Evolutionary conservation across 23 red algal species (phyloP), one percentile per base, ranked within the genome.

Genomic region (Gracilaria vermiculophylla): DNA sequence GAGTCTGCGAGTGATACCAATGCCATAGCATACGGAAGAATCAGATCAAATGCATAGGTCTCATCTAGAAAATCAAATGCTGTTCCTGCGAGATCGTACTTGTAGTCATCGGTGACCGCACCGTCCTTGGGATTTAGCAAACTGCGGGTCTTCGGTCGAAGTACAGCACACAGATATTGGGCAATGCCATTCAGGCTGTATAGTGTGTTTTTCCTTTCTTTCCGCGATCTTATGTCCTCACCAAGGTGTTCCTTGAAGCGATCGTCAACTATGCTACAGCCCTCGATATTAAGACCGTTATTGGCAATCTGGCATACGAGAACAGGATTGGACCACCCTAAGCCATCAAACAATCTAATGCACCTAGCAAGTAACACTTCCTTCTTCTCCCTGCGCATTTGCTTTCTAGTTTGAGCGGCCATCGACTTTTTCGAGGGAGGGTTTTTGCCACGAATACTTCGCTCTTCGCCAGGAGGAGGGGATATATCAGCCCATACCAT

Each of bases 301-400:
- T 31, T 77, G 42, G 84, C 84, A 10, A 88, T 61, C 28, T 88
- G 84, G 50, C 84, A 88, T 10, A 78, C 84, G 15, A 88, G 47
- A 21, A 62, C 84, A 12, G 67, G 84, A 43, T 76, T 64, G 32
- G 66, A 45, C 84, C 84, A 88, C 15, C 84, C 84, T 31, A 88
- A 21, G 16, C 41, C 43, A 12, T 29, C 19, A 56, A 85, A 69
- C 42, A 85, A 40, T 5, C 32, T 34, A 10, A 71, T 27, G 62
- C 81, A 85, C 13, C 62, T 39, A 6, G 60, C 81, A 36, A 85
- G 34, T 33, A 66, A 73, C 44, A 36, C 3, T 41, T 85, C 81
- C 25, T 78, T 88, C 57, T 24, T 62, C 29, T 67, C 61, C 34
- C 15, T 42, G 4, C 44, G 42, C 45, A 54, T 16, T 35, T 48